These are phyloP conservation scores for Graphilbum fragrans DNA, from an alignment of 2,329 filamentous ascomycete genomes.

Conservation along the genomic window DNA sequence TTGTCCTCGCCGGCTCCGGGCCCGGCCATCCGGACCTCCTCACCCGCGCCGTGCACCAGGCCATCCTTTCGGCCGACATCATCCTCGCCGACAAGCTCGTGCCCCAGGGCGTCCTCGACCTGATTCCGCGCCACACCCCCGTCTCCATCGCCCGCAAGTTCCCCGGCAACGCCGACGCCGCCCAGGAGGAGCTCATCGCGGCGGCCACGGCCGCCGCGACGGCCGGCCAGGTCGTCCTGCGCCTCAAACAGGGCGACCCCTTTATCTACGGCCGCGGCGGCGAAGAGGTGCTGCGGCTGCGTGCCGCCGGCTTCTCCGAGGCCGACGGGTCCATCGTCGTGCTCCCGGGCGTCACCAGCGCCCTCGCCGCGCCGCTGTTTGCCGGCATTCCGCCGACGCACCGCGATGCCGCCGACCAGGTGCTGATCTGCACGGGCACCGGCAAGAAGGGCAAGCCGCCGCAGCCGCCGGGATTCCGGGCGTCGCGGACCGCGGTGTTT, in stretches of 20 bases:
- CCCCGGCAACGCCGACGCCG: constrained; percentile 87
- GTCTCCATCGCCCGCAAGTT: constrained; percentile 95
- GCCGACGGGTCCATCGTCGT: constrained; percentile 39
- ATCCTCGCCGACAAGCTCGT: constrained; percentile 80
- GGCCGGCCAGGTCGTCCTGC: constrained; percentile 65
- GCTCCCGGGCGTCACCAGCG: constrained; percentile 81
- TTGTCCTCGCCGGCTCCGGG: constrained; percentile 84
- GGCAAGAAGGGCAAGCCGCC: constrained; percentile 80
- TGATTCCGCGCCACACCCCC: constrained; percentile 80
- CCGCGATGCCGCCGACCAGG: constrained; percentile 79
- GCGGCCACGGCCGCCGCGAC: constrained; percentile 57
- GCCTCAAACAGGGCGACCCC: constrained; percentile 92
- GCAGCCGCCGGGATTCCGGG: constrained; percentile 66
- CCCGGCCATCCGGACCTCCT: constrained; percentile 88
- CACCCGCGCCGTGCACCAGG: constrained; percentile 68
- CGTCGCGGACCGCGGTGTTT: constrained; percentile 76
- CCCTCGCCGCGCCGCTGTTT: constrained; percentile 77
- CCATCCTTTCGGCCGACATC: constrained; percentile 63
- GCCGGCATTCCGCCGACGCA: constrained; percentile 82
- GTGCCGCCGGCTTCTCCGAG: constrained; percentile 48
- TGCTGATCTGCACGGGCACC: constrained; percentile 92
- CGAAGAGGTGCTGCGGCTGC: constrained; percentile 83
- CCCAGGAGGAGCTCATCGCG: constrained; percentile 78
- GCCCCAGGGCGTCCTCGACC: constrained; percentile 70
- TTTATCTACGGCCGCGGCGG: constrained; percentile 93